phyloP scores from a whole-genome alignment of 768 basidiomycete genomes.

The Rhodosporidiobolus sp. region DNA sequence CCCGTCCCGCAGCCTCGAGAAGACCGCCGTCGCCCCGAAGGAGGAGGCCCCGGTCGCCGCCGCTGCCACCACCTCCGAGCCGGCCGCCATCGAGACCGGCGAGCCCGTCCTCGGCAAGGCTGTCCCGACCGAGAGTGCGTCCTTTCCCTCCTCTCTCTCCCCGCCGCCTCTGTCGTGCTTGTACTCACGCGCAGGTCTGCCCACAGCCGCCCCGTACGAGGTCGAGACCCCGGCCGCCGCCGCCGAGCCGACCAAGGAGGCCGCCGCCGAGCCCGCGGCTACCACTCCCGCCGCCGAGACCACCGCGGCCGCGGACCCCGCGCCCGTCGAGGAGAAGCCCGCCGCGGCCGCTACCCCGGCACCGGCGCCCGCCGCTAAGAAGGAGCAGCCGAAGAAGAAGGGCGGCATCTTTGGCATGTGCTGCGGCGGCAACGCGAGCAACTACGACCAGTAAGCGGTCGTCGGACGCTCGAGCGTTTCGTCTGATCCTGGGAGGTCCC shows the following conservation, averaged over 20 bases:
- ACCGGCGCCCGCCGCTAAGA: background rate
- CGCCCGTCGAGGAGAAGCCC: background rate
- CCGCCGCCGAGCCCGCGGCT: background rate
- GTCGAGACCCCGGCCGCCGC: constrained; percentile 15
- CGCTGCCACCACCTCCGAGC: background rate
- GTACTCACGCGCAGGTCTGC: background rate
- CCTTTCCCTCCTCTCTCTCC: background rate
- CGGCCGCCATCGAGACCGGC: constrained; percentile 2
- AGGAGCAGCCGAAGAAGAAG: constrained; percentile 36
- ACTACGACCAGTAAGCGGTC: constrained; percentile 28
- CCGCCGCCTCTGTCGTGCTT: background rate
- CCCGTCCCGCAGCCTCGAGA: constrained; percentile 14
- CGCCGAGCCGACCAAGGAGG: background rate
- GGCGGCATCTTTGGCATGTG: constrained; percentile 30
- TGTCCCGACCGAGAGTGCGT: constrained; percentile 13
- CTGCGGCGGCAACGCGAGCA: constrained; percentile 33
- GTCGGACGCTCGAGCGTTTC: too few relatives aligned
- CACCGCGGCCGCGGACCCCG: background rate
- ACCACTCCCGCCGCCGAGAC: constrained; percentile 1
- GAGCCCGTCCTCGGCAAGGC: constrained; percentile 31
- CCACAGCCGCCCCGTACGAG: constrained; percentile 15
- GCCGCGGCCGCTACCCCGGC: background rate
- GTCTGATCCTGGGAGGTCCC: too few relatives aligned
- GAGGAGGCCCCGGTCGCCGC: background rate
- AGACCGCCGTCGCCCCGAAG: background rate